Evolutionary conservation across 2,329 filamentous ascomycete genomes (phyloP), one percentile per base, ranked within the genome.

Genomic region (Cladosporium sp.): DNA sequence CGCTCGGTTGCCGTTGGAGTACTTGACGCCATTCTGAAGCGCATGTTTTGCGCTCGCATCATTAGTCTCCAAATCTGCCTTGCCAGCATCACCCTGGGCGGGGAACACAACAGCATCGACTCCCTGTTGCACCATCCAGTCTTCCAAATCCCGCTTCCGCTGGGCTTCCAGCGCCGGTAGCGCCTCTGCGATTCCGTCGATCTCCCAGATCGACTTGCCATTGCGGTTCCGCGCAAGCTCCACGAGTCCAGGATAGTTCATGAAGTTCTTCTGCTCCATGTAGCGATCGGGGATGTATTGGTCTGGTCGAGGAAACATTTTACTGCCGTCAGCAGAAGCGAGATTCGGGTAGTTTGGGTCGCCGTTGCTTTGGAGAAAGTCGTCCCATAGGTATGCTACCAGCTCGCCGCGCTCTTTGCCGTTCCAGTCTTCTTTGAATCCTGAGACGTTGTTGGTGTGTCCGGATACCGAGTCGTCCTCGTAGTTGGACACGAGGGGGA

Each of bases 1-100:
- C 0, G 73, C 74, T 1, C 76, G 65, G 45, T 79, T 79, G 1
- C 78, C 77, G 49, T 80, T 78, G 0, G 70, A 73, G 51, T 79
- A 80, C 35, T 71, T 72, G 4, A 80, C 71, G 0, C 78, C 78
- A 41, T 80, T 78, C 22, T 66, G 67, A 50, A 72, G 66, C 3
- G 71, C 72, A 50, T 72, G 66, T 8, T 57, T 51, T 11, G 71
- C 56, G 22, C 57, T 61, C n/a, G 54, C 53, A n/a, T 56, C 53
- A 43, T 64, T 59, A 16, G 29, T 55, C 29, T 80, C 78, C 0
- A 75, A 60, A 58, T 80, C 68, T 4, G 76, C 72, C 6, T 65
- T 61, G 0, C 73, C 77, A 0, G 79, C 68, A 52, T 80, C 77
- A 0, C 75, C 76, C 22, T 72, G 70, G 0, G 74, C 69, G 0